Base-by-base conservation (phyloP, 176 grass and related monocot species). In the Oryza meyeriana region DNA sequence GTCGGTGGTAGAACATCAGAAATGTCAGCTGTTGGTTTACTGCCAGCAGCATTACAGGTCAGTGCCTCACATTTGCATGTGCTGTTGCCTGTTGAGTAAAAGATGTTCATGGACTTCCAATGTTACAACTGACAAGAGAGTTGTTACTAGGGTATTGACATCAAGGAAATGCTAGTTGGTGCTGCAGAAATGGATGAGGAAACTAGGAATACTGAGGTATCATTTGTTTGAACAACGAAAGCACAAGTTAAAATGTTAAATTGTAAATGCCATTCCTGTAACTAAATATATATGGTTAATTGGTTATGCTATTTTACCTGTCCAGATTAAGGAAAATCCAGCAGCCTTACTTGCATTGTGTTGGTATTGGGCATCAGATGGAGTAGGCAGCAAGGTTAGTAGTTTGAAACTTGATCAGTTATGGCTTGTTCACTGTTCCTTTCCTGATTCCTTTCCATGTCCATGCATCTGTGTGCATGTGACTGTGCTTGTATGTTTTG, bases 1-100 rank as follows among this genome's bases (percentile, higher is more conserved):
- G 89, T 96, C 28, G 97, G 97, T 87, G 97, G 97, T 38, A 92
- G 97, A 92, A 96, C 97, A 34, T 99, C 97, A 50, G 93, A 99
- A 88, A 87, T 99, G 91, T 99, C 97, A 72, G 91, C 93, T 72
- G 93, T 99, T 76, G 97, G 97, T 85, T 83, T 96, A 77, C 97
- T 99, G 76, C 93, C 97, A 80, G 97, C 97, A 78, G 91, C 97
- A 74, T 85, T 96, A 67, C 93, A 99, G 91, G 97, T 81, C 61
- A 74, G 66, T 85, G 65, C 62, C 55, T 59, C 55, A 59, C 22
- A 59, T 59, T 10, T 59, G n/a, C 55, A 59, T 72, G 78, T 78
- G 16, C 57, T 16, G 52, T 66, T 71, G 83, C 28, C 17, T 32
- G 25, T 71, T 77, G 36, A 69, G 6, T 38, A 35, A 24, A 57